These are phyloP conservation scores for Rutstroemia sp. DNA, from an alignment of 2,329 filamentous ascomycete genomes.

Conservation along the genomic window DNA sequence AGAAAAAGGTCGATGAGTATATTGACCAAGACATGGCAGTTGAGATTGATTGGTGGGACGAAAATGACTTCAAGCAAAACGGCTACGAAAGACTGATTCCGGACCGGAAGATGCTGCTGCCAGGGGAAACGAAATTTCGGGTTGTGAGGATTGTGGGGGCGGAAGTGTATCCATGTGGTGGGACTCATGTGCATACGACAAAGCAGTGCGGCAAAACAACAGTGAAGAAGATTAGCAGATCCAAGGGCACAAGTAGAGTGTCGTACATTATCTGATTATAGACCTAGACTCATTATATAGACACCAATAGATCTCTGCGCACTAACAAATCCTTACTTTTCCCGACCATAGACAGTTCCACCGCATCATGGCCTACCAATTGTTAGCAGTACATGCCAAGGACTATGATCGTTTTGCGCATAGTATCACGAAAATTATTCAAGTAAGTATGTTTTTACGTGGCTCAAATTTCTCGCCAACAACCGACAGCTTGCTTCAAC, in stretches of 20 bases:
- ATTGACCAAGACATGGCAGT: conserved; percentile 49
- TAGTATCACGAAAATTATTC: too few relatives aligned
- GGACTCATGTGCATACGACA: conserved; percentile 61
- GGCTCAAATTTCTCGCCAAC: background rate
- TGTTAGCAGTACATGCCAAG: too few relatives aligned
- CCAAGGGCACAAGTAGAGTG: conserved; percentile 56
- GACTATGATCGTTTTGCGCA: too few relatives aligned
- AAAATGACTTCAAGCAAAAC: conserved; percentile 48
- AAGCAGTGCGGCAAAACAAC: conserved; percentile 50
- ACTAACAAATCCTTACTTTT: background rate
- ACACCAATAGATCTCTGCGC: background rate
- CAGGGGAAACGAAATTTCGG: conserved; percentile 45
- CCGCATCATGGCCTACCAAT: too few relatives aligned
- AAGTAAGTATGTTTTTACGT: too few relatives aligned
- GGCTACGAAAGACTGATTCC: conserved; percentile 50
- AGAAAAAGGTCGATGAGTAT: conserved; percentile 52
- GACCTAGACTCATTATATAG: background rate
- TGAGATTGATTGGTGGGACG: conserved; percentile 60
- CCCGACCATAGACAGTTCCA: background rate
- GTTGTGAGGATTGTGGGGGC: conserved; percentile 63
- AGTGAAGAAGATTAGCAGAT: conserved; percentile 60
- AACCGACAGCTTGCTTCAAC: background rate
- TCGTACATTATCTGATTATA: conserved; percentile 12
- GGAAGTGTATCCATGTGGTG: conserved; percentile 67
- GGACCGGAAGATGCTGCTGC: conserved; percentile 35